Evolutionary conservation across 2,329 filamentous ascomycete genomes (phyloP).

Genomic region (Cladorrhinum sp.): DNA sequence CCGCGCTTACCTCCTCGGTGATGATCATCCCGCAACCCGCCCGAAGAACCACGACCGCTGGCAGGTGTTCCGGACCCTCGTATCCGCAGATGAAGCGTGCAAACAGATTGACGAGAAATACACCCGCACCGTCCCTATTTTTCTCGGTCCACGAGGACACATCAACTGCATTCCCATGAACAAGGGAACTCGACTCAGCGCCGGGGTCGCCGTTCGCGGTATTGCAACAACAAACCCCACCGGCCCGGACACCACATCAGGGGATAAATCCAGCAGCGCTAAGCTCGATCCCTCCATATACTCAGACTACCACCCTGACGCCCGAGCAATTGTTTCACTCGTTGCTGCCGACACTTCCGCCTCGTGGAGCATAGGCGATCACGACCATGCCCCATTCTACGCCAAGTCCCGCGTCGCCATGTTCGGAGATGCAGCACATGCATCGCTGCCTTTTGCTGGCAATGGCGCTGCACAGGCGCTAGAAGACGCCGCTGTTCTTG

Average conservation of each 20-base stretch:
- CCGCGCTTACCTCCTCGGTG: conserved; percentile 32
- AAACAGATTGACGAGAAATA: conserved; percentile 30
- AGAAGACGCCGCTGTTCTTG: conserved; percentile 35
- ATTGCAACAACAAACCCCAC: conserved; percentile 8
- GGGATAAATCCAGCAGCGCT: not conserved
- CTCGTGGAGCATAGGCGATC: conserved; percentile 33
- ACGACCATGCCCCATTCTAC: conserved; percentile 35
- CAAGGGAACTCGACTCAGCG: conserved; percentile 34
- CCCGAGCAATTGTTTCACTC: conserved; percentile 32
- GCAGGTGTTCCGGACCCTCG: conserved; percentile 30
- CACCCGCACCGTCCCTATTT: conserved; percentile 33
- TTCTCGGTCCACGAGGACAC: conserved; percentile 33
- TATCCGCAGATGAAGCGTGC: conserved; percentile 28
- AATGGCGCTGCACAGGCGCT: conserved; percentile 38
- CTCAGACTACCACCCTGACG: conserved; percentile 32
- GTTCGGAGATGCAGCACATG: conserved; percentile 36
- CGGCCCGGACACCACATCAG: not conserved
- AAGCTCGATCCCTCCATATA: conserved; percentile 30
- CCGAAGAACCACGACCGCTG: conserved; percentile 35
- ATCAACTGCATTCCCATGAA: conserved; percentile 35
- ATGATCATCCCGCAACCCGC: conserved; percentile 29
- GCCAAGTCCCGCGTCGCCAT: conserved; percentile 28
- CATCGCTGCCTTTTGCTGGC: conserved; percentile 35
- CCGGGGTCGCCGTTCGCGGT: conserved; percentile 34
- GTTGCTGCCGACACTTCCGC: conserved; percentile 32